Evolutionary conservation across 768 basidiomycete species (phyloP).

Genomic region (Tephrocybe sp.): DNA sequence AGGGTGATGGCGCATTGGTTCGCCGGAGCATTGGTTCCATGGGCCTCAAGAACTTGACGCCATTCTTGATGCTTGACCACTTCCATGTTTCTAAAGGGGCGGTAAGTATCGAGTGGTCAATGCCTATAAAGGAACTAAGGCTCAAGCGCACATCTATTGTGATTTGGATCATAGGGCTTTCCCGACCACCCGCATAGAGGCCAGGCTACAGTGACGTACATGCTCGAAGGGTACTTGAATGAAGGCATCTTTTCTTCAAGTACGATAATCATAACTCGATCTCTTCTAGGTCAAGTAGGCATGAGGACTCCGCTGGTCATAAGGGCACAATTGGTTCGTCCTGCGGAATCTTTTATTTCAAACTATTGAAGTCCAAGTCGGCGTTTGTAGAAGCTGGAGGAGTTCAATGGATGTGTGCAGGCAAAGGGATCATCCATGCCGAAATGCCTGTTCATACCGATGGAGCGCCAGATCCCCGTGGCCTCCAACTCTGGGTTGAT

Average conservation of each 20-base stretch:
- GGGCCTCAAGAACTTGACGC: constrained; percentile 75
- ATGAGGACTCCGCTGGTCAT: constrained; percentile 92
- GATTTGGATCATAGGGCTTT: constrained; percentile 55
- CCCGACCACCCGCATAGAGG: constrained; percentile 94
- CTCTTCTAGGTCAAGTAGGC: constrained; percentile 58
- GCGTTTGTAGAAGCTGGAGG: constrained; percentile 59
- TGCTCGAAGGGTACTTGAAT: constrained; percentile 72
- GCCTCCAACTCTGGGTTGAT: constrained; percentile 88
- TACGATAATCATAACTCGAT: background rate
- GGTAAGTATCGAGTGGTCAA: constrained; percentile 36
- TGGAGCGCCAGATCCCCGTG: constrained; percentile 69
- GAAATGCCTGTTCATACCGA: constrained; percentile 83
- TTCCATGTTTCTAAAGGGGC: constrained; percentile 70
- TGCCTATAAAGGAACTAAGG: background rate
- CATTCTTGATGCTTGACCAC: constrained; percentile 90
- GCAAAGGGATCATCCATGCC: constrained; percentile 76
- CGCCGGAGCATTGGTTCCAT: constrained; percentile 81
- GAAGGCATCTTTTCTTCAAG: background rate
- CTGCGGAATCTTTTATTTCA: too few relatives aligned
- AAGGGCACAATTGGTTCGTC: constrained; percentile 64
- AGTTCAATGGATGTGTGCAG: constrained; percentile 94
- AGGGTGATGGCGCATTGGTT: constrained; percentile 83
- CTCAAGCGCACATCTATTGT: too few relatives aligned
- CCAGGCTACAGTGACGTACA: constrained; percentile 86
- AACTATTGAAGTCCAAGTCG: too few relatives aligned